Evolutionary conservation across 176 grass and related monocot genomes (phyloP).

Genomic region (Cenchrus purpureus): DNA sequence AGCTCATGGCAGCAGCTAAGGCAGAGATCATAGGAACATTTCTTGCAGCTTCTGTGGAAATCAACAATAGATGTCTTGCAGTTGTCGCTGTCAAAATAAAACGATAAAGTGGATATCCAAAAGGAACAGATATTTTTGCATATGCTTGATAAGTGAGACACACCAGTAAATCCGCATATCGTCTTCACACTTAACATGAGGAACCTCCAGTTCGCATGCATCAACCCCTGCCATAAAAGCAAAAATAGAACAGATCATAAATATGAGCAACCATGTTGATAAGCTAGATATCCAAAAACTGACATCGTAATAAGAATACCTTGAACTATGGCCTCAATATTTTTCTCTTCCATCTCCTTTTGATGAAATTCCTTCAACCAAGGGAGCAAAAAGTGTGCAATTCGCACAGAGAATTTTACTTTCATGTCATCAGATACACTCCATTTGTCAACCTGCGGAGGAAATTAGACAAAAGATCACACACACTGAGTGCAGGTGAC

Average conservation of each 20-base stretch:
- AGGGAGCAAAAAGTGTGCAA: conserved; percentile 52
- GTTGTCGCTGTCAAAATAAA: conserved; percentile 55
- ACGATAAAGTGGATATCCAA: neutral
- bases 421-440: conserved; percentile 21
- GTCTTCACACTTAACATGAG: neutral
- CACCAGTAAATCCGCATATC: conserved; percentile 75
- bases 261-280: neutral
- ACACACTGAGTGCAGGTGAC: neutral
- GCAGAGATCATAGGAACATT: conserved; percentile 74
- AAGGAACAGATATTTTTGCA: conserved; percentile 5
- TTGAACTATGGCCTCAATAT: conserved; percentile 61
- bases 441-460: conserved; percentile 34
- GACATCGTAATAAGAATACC: conserved; percentile 39
- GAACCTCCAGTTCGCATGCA: conserved; percentile 40
- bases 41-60: conserved; percentile 70
- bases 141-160: neutral
- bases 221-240: conserved; percentile 53
- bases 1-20: conserved; percentile 69
- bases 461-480: neutral
- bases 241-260: neutral
- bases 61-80: conserved; percentile 89
- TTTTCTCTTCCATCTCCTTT: conserved; percentile 66
- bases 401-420: conserved; percentile 41
- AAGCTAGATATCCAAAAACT: conserved; percentile 3
- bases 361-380: conserved; percentile 72